Percentiles rank a stretch among this genome's conserved stretches.
Conservation (phyloP, 306 rosid genomes). For the Dryas drummondii region DNA sequence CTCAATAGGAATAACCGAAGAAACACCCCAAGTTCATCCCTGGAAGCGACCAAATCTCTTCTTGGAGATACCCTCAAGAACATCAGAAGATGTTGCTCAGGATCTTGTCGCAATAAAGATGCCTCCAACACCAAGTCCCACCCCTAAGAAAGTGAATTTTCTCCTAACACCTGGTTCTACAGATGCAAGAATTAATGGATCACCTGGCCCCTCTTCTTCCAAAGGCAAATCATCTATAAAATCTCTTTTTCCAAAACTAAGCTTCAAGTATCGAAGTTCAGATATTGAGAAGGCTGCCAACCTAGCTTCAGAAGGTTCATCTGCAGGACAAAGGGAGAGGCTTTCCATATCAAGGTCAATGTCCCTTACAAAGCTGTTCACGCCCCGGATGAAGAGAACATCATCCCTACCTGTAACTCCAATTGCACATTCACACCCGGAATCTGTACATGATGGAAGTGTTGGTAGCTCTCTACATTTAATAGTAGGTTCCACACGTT, state of each 20-base stretch:
- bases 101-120: conserved; percentile 69
- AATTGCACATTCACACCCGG: conserved; percentile 47
- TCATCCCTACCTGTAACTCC: conserved; percentile 89
- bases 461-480: conserved; percentile 45
- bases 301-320: conserved; percentile 47
- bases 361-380: conserved; percentile 69
- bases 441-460: conserved; percentile 56
- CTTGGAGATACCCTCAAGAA: conserved; percentile 63
- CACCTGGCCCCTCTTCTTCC: conserved; percentile 53
- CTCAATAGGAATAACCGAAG: conserved; percentile 44
- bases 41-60: conserved; percentile 64
- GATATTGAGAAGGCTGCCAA: conserved; percentile 57
- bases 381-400: conserved; percentile 70
- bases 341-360: conserved; percentile 63
- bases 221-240: conserved; percentile 64
- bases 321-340: conserved; percentile 53
- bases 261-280: conserved; percentile 57
- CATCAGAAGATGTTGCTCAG: conserved; percentile 41
- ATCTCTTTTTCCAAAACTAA: conserved; percentile 69
- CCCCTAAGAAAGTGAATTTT: conserved; percentile 80
- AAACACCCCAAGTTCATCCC: conserved; percentile 34
- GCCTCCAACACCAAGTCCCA: conserved; percentile 73
- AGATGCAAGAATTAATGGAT: conserved; percentile 47
- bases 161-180: conserved; percentile 55
- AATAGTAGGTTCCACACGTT: conserved; percentile 48